These are phyloP conservation scores for Ogataea trehaloabstinens DNA, from an alignment of 805 yeast genomes.

Conservation along the genomic window DNA sequence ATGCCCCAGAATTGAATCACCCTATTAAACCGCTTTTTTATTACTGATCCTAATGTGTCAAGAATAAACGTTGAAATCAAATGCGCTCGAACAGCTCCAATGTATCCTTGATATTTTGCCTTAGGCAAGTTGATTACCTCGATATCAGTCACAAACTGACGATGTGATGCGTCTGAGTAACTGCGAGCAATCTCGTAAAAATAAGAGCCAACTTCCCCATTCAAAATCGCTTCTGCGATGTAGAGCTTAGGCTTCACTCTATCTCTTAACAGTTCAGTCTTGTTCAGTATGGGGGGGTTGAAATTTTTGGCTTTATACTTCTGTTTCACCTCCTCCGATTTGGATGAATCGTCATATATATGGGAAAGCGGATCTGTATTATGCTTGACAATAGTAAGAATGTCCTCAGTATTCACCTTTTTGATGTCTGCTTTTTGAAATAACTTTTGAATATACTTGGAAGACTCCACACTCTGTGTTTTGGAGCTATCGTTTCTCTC, in stretches of 20 bases:
- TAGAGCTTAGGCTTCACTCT: conserved; percentile 8
- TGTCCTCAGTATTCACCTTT: conserved; percentile 8
- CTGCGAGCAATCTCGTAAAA: conserved; percentile 51
- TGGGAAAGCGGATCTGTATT: conserved; percentile 5
- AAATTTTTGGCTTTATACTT: conserved; percentile 19
- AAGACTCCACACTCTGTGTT: conserved; percentile 10
- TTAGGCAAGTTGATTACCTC: conserved; percentile 49
- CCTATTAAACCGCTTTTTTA: conserved; percentile 37
- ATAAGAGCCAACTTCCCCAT: conserved; percentile 43
- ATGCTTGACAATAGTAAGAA: conserved; percentile 6
- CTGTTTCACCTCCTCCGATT: conserved; percentile 8
- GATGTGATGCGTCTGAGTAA: conserved; percentile 36
- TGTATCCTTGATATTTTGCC: conserved; percentile 55
- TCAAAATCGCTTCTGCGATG: conserved; percentile 22
- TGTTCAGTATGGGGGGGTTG: conserved; percentile 11
- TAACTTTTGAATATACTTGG: conserved; percentile 19
- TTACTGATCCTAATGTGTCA: conserved; percentile 28
- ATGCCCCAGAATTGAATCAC: conserved; percentile 62
- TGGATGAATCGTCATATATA: conserved; percentile 17
- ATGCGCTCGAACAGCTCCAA: conserved; percentile 58
- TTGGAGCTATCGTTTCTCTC: conserved; percentile 8
- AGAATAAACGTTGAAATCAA: conserved; percentile 44
- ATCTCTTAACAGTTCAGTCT: conserved; percentile 7
- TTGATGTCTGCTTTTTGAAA: conserved; percentile 16
- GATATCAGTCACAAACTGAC: conserved; percentile 42